Evolutionary conservation across 345 rosid species (phyloP).

Genomic region (Conringia planisiliqua): DNA sequence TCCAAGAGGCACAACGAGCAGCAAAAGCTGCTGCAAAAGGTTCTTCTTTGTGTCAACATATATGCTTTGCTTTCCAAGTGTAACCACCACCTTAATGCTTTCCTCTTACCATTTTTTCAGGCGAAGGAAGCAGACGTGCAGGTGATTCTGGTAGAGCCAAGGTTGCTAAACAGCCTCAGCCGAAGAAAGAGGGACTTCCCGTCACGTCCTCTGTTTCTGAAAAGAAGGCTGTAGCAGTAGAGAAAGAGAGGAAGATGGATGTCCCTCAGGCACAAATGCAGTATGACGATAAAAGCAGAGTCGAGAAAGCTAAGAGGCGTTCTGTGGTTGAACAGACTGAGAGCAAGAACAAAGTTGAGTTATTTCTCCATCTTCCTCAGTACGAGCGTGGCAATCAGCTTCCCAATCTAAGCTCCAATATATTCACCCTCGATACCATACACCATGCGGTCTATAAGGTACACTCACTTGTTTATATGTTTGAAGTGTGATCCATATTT

Average conservation of each 20-base stretch:
- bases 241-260: constrained; percentile 71
- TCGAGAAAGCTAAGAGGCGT: constrained; percentile 72
- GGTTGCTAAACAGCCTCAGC: constrained; percentile 46
- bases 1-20: constrained; percentile 69
- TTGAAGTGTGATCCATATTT: no score
- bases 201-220: constrained; percentile 43
- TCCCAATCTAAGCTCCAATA: constrained; percentile 51
- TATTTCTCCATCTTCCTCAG: constrained; percentile 78
- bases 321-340: constrained; percentile 62
- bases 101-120: constrained; percentile 27
- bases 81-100: neutral
- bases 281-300: constrained; percentile 69
- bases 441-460: constrained; percentile 85
- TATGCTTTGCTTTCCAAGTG: neutral
- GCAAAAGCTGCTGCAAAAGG: constrained; percentile 50
- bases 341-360: constrained; percentile 69
- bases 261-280: constrained; percentile 70
- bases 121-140: constrained; percentile 44
- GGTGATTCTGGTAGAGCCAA: constrained; percentile 37
- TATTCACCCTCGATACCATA: constrained; percentile 55
- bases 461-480: constrained; percentile 1
- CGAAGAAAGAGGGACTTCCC: constrained; percentile 48
- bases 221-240: constrained; percentile 39
- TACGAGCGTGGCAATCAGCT: constrained; percentile 63
- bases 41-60: constrained; percentile 4